A percentile compares a stretch with the other conserved stretches of the same genome.
phyloP scores from a whole-genome alignment of 768 basidiomycete genomes.

The Suillus tomentosus region DNA sequence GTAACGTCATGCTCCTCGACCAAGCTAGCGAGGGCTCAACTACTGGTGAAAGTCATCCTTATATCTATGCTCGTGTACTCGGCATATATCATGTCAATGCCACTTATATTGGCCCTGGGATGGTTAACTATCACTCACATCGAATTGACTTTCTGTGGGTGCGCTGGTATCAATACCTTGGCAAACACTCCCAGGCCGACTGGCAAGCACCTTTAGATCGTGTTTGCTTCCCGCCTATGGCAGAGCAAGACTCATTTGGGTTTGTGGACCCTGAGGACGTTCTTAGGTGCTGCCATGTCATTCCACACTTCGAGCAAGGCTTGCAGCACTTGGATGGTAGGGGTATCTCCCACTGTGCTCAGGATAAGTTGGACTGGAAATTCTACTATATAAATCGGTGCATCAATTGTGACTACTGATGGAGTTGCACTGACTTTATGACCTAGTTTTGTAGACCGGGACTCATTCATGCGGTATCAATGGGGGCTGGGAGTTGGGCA shows the following conservation, averaged over 20 bases:
- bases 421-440: no score
- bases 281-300: constrained; percentile 15
- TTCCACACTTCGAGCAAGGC: constrained; percentile 11
- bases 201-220: no score
- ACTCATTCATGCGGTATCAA: constrained; percentile 12
- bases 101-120: constrained; percentile 1
- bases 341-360: constrained; percentile 5
- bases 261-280: constrained; percentile 15
- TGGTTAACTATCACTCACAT: background rate
- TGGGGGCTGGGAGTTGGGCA: constrained; percentile 4
- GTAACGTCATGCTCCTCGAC: background rate
- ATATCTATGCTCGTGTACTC: constrained; percentile 9
- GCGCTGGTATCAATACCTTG: background rate
- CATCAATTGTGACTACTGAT: background rate
- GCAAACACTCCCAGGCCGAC: no score
- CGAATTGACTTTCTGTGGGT: constrained; percentile 13
- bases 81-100: constrained; percentile 25
- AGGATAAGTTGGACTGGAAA: constrained; percentile 11
- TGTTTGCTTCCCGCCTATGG: background rate
- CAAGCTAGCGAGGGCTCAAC: no score
- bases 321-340: background rate
- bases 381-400: constrained; percentile 17
- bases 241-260: constrained; percentile 7
- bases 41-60: background rate
- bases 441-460: constrained; percentile 12